phyloP scores from a whole-genome alignment of 768 basidiomycete species.

The Boletus vermiculosoides region DNA sequence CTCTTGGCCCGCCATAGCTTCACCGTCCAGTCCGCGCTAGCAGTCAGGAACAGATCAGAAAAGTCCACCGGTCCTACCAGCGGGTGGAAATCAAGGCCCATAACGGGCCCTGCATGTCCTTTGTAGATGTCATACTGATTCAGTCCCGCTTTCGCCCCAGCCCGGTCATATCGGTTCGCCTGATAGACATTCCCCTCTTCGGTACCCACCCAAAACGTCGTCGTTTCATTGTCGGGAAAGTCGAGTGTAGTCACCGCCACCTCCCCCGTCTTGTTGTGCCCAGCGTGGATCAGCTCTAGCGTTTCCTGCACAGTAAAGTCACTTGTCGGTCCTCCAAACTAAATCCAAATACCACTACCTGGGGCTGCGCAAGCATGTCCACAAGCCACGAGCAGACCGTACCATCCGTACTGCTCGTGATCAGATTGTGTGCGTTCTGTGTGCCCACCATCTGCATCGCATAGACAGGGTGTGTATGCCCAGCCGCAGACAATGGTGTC shows the following conservation, averaged over 20 bases:
- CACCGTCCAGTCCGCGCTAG: slow-evolving; percentile 97
- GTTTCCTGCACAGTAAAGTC: slow-evolving; percentile 65
- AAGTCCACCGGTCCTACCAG: slow-evolving; percentile 90
- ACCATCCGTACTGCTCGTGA: slow-evolving; percentile 96
- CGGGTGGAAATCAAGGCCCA: slow-evolving; percentile 94
- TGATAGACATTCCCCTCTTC: slow-evolving; percentile 98
- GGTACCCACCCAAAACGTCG: slow-evolving; percentile 96
- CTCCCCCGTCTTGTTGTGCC: slow-evolving; percentile 96
- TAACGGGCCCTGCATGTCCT: slow-evolving; percentile 91
- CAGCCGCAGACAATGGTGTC: slow-evolving; percentile 92
- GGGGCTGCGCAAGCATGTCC: slow-evolving; percentile 98
- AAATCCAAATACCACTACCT: slow-evolving; percentile 47
- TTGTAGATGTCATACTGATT: slow-evolving; percentile 92
- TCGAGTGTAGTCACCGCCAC: slow-evolving; percentile 92
- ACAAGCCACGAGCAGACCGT: slow-evolving; percentile 97
- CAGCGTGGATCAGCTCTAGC: slow-evolving; percentile 81
- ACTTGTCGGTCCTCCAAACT: background rate
- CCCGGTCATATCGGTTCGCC: slow-evolving; percentile 95
- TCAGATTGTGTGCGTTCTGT: slow-evolving; percentile 96
- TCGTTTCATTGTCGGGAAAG: slow-evolving; percentile 95
- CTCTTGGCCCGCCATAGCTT: slow-evolving; percentile 92
- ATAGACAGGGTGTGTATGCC: slow-evolving; percentile 98
- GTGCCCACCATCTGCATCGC: slow-evolving; percentile 98
- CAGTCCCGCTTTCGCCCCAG: slow-evolving; percentile 93
- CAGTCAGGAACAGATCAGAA: slow-evolving; percentile 89